Evolutionary conservation across 805 yeast genomes (phyloP).

Genomic region (Schizosaccharomyces osmophilus): DNA sequence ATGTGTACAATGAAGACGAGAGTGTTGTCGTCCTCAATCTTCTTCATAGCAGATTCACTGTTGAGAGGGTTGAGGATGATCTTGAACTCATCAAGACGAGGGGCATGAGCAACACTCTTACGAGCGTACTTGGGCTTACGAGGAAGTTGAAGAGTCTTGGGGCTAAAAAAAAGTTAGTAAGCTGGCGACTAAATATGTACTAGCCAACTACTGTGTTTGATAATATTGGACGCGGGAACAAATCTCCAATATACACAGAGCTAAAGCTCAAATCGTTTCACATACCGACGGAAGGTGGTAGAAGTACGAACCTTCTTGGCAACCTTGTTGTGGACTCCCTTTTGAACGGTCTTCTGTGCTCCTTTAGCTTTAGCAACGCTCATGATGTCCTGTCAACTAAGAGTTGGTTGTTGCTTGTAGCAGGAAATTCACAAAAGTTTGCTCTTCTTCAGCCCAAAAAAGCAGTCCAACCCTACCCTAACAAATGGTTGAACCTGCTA

Average conservation of each 20-base stretch:
- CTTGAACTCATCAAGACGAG: slow-evolving; percentile 90
- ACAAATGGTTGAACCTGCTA: not conserved
- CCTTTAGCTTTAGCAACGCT: slow-evolving; percentile 48
- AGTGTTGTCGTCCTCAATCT: slow-evolving; percentile 98
- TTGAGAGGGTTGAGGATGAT: slow-evolving; percentile 83
- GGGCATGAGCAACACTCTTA: slow-evolving; percentile 91
- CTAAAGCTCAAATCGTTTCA: not conserved
- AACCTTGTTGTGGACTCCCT: slow-evolving; percentile 86
- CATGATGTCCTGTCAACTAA: not conserved
- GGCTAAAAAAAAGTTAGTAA: slow-evolving; percentile 22
- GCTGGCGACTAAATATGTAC: no score
- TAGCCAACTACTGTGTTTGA: no score
- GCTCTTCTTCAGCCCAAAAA: not conserved
- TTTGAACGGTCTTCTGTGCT: slow-evolving; percentile 96
- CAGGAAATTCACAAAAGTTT: not conserved
- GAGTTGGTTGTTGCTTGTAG: slow-evolving; percentile 1
- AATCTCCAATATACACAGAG: not conserved
- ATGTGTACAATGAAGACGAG: slow-evolving; percentile 94
- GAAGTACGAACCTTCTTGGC: slow-evolving; percentile 79
- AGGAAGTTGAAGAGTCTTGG: slow-evolving; percentile 85
- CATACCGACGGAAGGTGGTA: slow-evolving; percentile 50
- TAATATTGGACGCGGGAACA: no score
- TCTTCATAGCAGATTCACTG: slow-evolving; percentile 96
- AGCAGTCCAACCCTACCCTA: not conserved
- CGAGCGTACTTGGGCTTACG: slow-evolving; percentile 88